Evolutionary conservation across 768 basidiomycete species (phyloP), one percentile per base, ranked within the genome.

Genomic region (Agaricus subrufescens): DNA sequence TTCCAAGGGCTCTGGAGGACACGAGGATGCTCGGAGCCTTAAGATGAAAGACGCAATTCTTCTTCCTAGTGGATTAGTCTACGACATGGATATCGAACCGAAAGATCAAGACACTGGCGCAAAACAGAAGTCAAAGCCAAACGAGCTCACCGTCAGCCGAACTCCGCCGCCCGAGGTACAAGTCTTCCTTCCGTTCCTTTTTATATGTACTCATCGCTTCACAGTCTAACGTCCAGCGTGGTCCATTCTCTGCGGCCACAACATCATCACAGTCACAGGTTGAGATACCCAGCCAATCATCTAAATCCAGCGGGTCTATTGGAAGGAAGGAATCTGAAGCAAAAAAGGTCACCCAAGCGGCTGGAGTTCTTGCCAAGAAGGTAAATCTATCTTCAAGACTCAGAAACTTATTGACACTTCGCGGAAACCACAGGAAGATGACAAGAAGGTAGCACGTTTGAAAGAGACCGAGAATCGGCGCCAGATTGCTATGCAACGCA

Each of bases 361-460:
- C 94, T 14, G 89, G 91, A 0, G 81, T 81, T 15, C 90, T 84
- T 2, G 92, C 91, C 3, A 95, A 92, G 75, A 96, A 88, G 86
- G 94, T 61, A 27, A 37, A 12, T 29, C 4, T 6, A 40, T n/a
- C 47, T 3, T 53, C 29, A 38, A 23, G 1, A 26, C 46, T 34
- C 34, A 25, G n/a, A 46, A 53, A 4, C 45, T 40, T 37, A 56
- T 25, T 46, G 42, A 30, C 26, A 54, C 60, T 57, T 50, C 60
- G 25, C 27, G 97, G 95, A 91, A 95, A 78, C 90, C 95, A 75
- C 91, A 89, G 61, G 89, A 91, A 65, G 79, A 81, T 34, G 92
- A 91, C 60, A 91, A 87, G 71, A 92, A 90, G 69, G 81, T 79
- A 1, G 73, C 79, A 10, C 77, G 87, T 27, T 71, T 88, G 57